Percentiles rank a stretch among this genome's conserved stretches.
Conservation (phyloP, 768 basidiomycete species). For the Tulasnella sp. region DNA sequence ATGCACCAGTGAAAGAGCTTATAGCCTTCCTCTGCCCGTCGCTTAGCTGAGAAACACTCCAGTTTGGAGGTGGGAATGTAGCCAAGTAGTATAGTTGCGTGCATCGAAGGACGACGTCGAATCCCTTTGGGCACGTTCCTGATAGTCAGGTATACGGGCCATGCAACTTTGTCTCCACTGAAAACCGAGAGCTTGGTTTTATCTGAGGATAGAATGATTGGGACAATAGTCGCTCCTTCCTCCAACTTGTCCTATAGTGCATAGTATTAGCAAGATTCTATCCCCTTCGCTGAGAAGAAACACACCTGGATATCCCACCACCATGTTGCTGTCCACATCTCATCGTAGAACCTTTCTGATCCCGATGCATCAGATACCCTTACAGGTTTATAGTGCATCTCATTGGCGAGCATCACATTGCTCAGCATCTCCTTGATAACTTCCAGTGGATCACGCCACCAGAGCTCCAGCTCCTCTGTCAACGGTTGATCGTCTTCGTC, state of each 20-base stretch:
- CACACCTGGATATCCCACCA: conserved; percentile 31
- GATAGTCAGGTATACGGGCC: conserved; percentile 35
- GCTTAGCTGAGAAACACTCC: conserved; percentile 19
- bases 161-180: conserved; percentile 31
- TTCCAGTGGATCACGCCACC: conserved; percentile 22
- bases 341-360: conserved; percentile 22
- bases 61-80: conserved; percentile 32
- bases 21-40: not conserved
- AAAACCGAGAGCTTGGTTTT: conserved; percentile 33
- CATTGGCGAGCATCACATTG: conserved; percentile 23
- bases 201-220: conserved; percentile 37
- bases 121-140: conserved; percentile 34
- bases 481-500: not conserved
- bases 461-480: conserved; percentile 22
- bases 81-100: conserved; percentile 28
- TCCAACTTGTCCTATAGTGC: conserved; percentile 4
- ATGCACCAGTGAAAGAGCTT: conserved; percentile 16
- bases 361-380: conserved; percentile 21
- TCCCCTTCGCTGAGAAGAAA: too few relatives aligned
- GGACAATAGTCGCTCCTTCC: conserved; percentile 27
- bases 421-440: conserved; percentile 22
- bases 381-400: conserved; percentile 26
- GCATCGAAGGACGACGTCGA: conserved; percentile 26
- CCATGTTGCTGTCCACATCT: conserved; percentile 32
- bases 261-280: too few relatives aligned